Conservation (phyloP, 2,329 filamentous ascomycete species). For the Daldinia eschscholtzii region DNA sequence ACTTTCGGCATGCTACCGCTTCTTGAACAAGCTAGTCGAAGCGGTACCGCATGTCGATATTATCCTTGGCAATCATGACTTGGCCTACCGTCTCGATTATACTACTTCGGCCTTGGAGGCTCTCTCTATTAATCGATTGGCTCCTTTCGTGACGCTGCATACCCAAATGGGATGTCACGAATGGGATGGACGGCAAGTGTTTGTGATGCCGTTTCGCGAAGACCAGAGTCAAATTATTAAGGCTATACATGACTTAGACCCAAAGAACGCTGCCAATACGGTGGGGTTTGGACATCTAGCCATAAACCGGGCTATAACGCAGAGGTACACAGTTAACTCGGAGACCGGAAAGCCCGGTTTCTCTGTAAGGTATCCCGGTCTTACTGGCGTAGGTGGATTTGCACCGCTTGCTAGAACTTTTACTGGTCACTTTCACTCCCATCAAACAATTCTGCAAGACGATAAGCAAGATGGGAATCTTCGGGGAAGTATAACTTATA, state of each 20-base stretch:
- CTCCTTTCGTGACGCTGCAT: slow-evolving; percentile 33
- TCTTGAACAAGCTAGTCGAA: slow-evolving; percentile 47
- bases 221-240: slow-evolving; percentile 50
- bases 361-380: slow-evolving; percentile 46
- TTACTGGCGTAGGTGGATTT: slow-evolving; percentile 49
- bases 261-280: slow-evolving; percentile 44
- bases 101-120: slow-evolving; percentile 52
- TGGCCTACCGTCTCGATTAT: slow-evolving; percentile 51
- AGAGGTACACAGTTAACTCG: slow-evolving; percentile 46
- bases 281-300: slow-evolving; percentile 53
- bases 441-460: slow-evolving; percentile 50
- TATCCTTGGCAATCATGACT: slow-evolving; percentile 54
- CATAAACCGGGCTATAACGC: slow-evolving; percentile 51
- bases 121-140: slow-evolving; percentile 45
- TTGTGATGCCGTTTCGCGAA: slow-evolving; percentile 53
- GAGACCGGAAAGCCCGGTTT: slow-evolving; percentile 25
- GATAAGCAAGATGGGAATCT: slow-evolving; percentile 20
- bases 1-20: slow-evolving; percentile 52
- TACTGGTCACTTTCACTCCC: slow-evolving; percentile 53
- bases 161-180: slow-evolving; percentile 40
- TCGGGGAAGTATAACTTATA: slow-evolving; percentile 50
- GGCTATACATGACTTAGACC: slow-evolving; percentile 44
- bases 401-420: slow-evolving; percentile 51
- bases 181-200: slow-evolving; percentile 51
- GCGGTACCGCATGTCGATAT: slow-evolving; percentile 51